A percentile compares a stretch with the other conserved stretches of the same genome.
These are phyloP conservation scores for Selaginella moellendorffii DNA, from an alignment of 75 land plant species.

Conservation along the genomic window DNA sequence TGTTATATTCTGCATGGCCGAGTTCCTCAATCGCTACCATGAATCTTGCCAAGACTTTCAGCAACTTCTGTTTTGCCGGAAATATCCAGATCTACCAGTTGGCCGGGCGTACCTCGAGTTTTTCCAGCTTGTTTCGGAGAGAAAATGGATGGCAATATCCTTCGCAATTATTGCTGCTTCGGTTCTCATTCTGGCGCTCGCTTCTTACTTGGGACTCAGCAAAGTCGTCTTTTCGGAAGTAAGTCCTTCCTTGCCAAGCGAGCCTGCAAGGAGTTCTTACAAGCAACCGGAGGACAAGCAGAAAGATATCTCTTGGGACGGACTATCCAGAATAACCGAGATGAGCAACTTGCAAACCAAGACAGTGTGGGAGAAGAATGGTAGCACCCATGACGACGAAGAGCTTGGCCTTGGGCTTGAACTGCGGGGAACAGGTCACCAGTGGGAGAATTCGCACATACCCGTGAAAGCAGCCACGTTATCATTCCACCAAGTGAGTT, in stretches of 20 bases:
- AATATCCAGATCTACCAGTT: slow-evolving; percentile 15
- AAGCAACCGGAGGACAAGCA: neutral
- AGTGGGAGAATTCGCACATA: slow-evolving; percentile 5
- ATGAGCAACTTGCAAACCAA: neutral
- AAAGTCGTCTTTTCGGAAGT: neutral
- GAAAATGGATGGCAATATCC: neutral
- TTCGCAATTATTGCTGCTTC: neutral
- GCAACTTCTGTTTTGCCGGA: slow-evolving; percentile 12
- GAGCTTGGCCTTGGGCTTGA: too few species aligned
- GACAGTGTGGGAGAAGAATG: neutral
- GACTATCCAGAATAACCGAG: neutral
- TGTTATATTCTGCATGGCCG: slow-evolving; percentile 10
- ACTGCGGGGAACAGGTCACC: neutral
- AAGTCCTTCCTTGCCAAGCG: neutral
- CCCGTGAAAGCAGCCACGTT: slow-evolving; percentile 17
- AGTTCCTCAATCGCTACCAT: slow-evolving; percentile 9
- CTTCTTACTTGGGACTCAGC: neutral
- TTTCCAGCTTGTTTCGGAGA: slow-evolving; percentile 10
- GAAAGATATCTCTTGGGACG: neutral
- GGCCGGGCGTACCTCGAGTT: slow-evolving; percentile 17
- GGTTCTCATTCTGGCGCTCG: neutral
- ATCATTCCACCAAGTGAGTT: slow-evolving; percentile 14
- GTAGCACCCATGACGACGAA: neutral
- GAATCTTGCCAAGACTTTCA: slow-evolving; percentile 13
- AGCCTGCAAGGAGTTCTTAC: neutral